Evolutionary conservation across 2,329 filamentous ascomycete species (phyloP), one percentile per base, ranked within the genome.

Genomic region (Microcyclospora pomicola): DNA sequence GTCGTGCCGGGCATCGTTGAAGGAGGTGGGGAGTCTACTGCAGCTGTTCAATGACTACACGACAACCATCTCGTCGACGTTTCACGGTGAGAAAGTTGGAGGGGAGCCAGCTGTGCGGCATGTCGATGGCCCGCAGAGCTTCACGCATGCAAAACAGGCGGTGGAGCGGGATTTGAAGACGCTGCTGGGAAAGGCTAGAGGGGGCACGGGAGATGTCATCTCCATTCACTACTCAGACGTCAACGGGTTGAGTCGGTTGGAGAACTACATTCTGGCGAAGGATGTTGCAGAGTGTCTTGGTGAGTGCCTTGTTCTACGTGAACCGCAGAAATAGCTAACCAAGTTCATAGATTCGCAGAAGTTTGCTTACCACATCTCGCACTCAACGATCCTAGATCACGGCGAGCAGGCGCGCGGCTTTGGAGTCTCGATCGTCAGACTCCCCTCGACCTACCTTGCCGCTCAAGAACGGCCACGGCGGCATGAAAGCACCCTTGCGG

Each of bases 261-360:
- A 60, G 39, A 59, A 59, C 39, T 58, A 58, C 34, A 59, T 59
- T 19, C 47, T 59, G 12, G 55, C 52, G 1, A 48, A 52, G 13
- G 56, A 59, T 40, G 52, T 59, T 36, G 53, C 52, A 9, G 46
- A 50, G 9, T 49, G 47, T 33, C 46, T 58, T 15, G 50, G 55
- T 57, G 32, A 44, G 52, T 36, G 6, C 19, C 19, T 6, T 3
- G 3, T 28, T 11, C 15, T 11, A 6, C 16, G 34, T 10, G 19
- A 13, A 32, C 6, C n/a, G n/a, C n/a, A 7, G 19, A 24, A 24
- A 4, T 5, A 24, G 4, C 19, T 24, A 24, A 24, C 19, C 4
- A 7, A 24, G 19, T 9, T 9, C 15, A 3, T 32, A 57, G 55
- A 52, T 31, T 45, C 48, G 1, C 48, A 54, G 42, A 47, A 48